phyloP scores from a whole-genome alignment of 345 rosid genomes.

The Arabidopsis suecica region DNA sequence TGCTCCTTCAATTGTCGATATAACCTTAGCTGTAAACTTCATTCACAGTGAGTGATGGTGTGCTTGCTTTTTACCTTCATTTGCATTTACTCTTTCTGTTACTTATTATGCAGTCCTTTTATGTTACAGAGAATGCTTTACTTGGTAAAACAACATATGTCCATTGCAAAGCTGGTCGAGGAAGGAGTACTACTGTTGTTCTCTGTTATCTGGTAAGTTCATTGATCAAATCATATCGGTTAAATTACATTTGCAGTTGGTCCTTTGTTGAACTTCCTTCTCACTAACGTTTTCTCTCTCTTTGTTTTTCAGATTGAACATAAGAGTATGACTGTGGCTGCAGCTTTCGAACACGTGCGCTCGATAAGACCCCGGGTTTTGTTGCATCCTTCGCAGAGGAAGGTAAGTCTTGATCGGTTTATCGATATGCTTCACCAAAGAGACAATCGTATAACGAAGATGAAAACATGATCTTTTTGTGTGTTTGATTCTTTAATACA shows the following conservation, averaged over 20 bases:
- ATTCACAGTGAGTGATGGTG: conserved; percentile 61
- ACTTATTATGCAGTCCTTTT: background rate
- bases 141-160: conserved; percentile 76
- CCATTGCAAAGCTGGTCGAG: conserved; percentile 96
- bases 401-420: conserved; percentile 40
- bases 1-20: conserved; percentile 75
- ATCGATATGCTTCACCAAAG: background rate
- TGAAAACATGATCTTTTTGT: background rate
- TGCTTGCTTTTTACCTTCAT: background rate
- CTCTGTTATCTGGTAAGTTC: conserved; percentile 77
- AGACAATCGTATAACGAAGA: background rate
- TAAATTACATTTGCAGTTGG: background rate
- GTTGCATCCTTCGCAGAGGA: conserved; percentile 62
- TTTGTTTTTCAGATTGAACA: conserved; percentile 51
- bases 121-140: conserved; percentile 59
- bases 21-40: conserved; percentile 70
- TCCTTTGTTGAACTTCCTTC: background rate
- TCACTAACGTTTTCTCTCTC: background rate
- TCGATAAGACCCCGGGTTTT: conserved; percentile 70
- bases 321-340: conserved; percentile 62
- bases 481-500: conserved; percentile 24
- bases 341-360: conserved; percentile 62
- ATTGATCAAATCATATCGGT: background rate
- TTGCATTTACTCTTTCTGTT: background rate
- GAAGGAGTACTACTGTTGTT: conserved; percentile 91